Percentiles rank a stretch among this genome's conserved stretches.
phyloP scores from a whole-genome alignment of 441 rosid genomes.

The Pelargonium cotyledonis region DNA sequence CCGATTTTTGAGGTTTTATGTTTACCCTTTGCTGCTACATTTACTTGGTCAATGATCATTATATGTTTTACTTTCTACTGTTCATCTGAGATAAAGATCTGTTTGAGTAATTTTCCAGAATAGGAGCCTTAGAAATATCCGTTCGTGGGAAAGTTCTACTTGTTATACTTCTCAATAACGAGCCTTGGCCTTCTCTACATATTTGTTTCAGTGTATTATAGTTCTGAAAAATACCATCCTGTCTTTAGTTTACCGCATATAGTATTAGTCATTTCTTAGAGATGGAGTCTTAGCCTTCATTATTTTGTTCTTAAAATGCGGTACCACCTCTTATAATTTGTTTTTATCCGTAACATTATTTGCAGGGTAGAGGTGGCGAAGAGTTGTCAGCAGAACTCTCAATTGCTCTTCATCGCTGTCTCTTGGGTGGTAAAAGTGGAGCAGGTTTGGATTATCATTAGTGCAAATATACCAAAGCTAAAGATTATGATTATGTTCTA shows the following conservation, averaged over 20 bases:
- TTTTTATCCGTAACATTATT: constrained; percentile 9
- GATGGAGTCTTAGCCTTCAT: not conserved
- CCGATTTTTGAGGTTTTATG: constrained; percentile 67
- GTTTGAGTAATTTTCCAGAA: not conserved
- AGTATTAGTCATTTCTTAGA: not conserved
- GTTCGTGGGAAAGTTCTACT: not conserved
- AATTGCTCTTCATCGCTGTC: constrained; percentile 58
- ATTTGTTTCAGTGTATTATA: not conserved
- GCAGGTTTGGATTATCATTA: constrained; percentile 39
- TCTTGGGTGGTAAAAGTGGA: constrained; percentile 82
- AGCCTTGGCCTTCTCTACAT: not conserved
- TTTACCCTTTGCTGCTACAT: not conserved
- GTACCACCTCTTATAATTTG: constrained; percentile 13
- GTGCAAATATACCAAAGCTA: not conserved
- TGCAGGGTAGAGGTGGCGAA: constrained; percentile 87
- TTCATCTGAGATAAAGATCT: not conserved
- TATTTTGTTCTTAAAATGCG: not conserved
- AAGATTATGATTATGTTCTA: not conserved
- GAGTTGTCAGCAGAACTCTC: constrained; percentile 75
- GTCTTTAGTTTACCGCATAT: not conserved
- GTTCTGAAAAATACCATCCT: no score
- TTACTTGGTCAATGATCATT: not conserved
- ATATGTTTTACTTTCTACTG: not conserved
- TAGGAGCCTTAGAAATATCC: not conserved
- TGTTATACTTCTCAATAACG: not conserved